Conservation (phyloP, 768 basidiomycete species). For the Tylopilus intermedius region DNA sequence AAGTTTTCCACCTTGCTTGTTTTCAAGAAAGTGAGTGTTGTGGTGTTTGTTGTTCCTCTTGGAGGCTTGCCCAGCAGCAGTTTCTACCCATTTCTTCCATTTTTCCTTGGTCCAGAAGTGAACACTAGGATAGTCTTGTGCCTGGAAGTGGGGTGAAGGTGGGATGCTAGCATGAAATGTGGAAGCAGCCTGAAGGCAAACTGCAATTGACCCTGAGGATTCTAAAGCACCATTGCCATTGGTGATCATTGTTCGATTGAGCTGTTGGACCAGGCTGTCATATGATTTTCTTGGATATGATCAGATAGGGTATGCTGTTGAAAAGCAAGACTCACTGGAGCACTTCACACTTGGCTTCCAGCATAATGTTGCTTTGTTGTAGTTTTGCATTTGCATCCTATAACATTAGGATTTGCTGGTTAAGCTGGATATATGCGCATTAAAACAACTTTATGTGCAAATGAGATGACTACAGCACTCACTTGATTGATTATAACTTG, state of each 20-base stretch:
- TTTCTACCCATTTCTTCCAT: not conserved
- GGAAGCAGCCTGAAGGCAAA: too few relatives aligned
- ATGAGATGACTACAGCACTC: too few relatives aligned
- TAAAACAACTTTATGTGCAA: not conserved
- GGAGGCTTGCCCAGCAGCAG: not conserved
- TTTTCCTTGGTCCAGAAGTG: not conserved
- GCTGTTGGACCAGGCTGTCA: not conserved
- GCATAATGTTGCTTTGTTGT: not conserved
- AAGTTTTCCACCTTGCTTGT: not conserved
- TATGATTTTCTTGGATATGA: not conserved
- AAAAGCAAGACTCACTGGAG: too few relatives aligned
- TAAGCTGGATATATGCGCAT: not conserved
- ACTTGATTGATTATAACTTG: too few relatives aligned
- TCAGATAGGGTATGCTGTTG: too few relatives aligned
- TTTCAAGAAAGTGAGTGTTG: not conserved
- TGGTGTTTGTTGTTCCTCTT: not conserved
- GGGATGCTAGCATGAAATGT: too few relatives aligned
- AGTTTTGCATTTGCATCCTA: not conserved
- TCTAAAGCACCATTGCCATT: too few relatives aligned
- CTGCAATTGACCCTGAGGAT: too few relatives aligned
- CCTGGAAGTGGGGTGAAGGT: not conserved
- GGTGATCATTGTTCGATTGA: not conserved
- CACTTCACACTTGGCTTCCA: too few relatives aligned
- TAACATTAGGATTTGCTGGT: not conserved
- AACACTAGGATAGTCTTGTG: not conserved